Base-by-base conservation (phyloP, 257 asterid species). In the Rubia yunnanensis region DNA sequence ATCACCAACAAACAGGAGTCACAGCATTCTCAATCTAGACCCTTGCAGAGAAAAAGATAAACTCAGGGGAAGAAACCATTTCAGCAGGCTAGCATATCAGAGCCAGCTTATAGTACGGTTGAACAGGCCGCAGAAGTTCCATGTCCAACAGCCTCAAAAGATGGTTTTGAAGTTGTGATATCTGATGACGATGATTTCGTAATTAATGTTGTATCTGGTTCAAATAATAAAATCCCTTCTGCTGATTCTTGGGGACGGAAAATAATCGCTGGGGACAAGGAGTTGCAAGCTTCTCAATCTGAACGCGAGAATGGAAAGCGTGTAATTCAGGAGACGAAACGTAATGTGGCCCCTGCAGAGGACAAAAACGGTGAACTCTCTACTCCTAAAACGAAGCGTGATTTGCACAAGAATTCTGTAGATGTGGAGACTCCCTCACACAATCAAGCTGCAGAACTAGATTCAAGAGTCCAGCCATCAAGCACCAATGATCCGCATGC, bases 161-260 rank as follows among this genome's bases (percentile, higher is more conserved):
- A 77, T 77, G 68, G 69, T 70, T n/a, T n/a, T 74, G 84, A 68
- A 60, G 73, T 63, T 50, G 78, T 77, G 75, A 80, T 7, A 50
- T 82, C 83, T 36, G 91, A 91, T 72, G 98, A 82, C 58, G 96
- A 87, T 78, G 67, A 76, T 78, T 83, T 92, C 57, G 75, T 85
- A 36, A 86, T 85, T 50, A 92, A 92, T 67, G 69, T 86, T n/a
- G 87, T 80, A 63, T 80, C 82, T 53, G 67, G 70, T 53, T 49
- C 84, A 63, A 79, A 68, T 26, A 65, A 77, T 58, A 71, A 77
- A 70, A 78, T 59, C 64, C 59, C 68, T 63, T 54, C 52, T n/a
- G 70, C 78, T 70, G 78, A 73, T 74, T 75, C 78, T 69, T 73
- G 75, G 73, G 69, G 66, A 56, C 72, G 59, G 63, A 76, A 66